Percentiles rank a stretch among this genome's conserved stretches.
These are phyloP conservation scores for Albizia julibrissin DNA, from an alignment of 306 rosid species.

Conservation along the genomic window DNA sequence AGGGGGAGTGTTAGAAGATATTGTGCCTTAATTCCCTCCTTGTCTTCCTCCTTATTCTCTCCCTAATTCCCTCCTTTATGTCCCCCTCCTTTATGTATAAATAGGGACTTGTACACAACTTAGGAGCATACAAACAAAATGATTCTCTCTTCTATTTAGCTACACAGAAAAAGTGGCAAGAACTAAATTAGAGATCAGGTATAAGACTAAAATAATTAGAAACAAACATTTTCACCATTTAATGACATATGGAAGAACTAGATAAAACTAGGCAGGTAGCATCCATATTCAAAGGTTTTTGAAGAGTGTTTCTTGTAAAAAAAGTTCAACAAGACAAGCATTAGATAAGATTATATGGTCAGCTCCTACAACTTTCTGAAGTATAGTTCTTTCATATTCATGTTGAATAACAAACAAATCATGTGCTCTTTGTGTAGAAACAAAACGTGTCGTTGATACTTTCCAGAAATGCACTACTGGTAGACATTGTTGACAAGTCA, in stretches of 20 bases:
- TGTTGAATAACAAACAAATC: background rate
- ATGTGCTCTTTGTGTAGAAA: slow-evolving; percentile 14
- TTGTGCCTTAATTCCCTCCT: too few relatives aligned
- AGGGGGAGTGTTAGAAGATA: too few relatives aligned
- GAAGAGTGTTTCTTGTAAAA: background rate
- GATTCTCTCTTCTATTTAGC: too few relatives aligned
- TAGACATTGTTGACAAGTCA: background rate
- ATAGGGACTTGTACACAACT: too few relatives aligned
- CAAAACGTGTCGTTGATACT: slow-evolving; percentile 32
- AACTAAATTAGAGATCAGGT: background rate
- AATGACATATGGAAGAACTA: background rate
- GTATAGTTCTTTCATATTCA: background rate
- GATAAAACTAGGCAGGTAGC: background rate
- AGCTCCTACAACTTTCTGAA: background rate
- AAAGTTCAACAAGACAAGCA: background rate
- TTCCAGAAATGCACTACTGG: slow-evolving; percentile 29
- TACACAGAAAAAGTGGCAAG: background rate
- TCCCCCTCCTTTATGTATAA: too few relatives aligned
- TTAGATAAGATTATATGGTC: background rate
- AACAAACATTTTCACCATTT: background rate
- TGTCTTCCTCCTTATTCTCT: too few relatives aligned
- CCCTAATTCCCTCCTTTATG: too few relatives aligned
- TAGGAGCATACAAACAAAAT: too few relatives aligned
- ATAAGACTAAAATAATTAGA: background rate
- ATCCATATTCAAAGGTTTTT: background rate